Conservation (phyloP, 2,329 filamentous ascomycete species). For the Phialophora verrucosa region DNA sequence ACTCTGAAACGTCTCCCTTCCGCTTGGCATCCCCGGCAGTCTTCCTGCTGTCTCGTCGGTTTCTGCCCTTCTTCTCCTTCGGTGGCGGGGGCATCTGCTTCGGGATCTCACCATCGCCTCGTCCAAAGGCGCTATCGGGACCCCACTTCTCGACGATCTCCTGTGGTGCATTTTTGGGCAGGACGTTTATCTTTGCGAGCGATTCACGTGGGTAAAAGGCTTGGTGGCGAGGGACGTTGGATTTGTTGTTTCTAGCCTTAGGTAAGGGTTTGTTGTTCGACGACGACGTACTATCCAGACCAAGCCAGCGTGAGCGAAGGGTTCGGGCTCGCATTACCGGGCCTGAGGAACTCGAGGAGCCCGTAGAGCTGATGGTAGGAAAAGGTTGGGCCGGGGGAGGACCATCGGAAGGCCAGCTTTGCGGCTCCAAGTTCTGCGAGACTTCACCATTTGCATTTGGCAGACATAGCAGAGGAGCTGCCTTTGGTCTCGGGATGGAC, state of each 20-base stretch:
- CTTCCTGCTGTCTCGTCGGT: conserved; percentile 3
- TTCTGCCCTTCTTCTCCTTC: conserved; percentile 14
- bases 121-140: conserved; percentile 32
- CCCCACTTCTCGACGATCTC: conserved; percentile 37
- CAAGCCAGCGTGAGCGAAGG: conserved; percentile 75
- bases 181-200: conserved; percentile 35
- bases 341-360: conserved; percentile 16
- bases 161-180: conserved; percentile 36
- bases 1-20: conserved; percentile 27
- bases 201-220: conserved; percentile 30
- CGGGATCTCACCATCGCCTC: conserved; percentile 33
- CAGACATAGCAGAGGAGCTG: not conserved
- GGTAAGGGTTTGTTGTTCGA: not conserved
- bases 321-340: conserved; percentile 41
- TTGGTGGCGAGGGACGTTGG: conserved; percentile 24
- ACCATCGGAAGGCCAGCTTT: conserved; percentile 25
- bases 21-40: conserved; percentile 34
- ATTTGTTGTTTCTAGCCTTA: conserved; percentile 33
- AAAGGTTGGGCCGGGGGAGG: conserved; percentile 24
- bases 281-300: conserved; percentile 51
- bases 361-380: conserved; percentile 17
- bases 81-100: conserved; percentile 22
- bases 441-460: not conserved
- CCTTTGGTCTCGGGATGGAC: conserved; percentile 37
- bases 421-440: conserved; percentile 10